Conservation (phyloP, 1,284 basidiomycete genomes). For the Cystobasidium pallidum region DNA sequence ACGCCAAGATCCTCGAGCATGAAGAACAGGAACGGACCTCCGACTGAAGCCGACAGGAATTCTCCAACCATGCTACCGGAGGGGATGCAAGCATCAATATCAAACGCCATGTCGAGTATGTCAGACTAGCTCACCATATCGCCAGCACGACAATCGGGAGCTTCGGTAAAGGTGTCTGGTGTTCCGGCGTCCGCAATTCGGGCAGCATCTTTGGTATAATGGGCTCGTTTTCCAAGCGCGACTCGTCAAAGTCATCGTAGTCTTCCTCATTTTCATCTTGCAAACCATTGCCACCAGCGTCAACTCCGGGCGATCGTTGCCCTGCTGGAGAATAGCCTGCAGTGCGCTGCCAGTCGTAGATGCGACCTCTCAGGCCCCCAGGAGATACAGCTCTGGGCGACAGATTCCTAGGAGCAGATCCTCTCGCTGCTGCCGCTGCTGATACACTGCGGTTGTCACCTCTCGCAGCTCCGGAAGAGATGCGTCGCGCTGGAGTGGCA, state of each 20-base stretch:
- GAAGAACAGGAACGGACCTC: constrained; percentile 74
- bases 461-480: constrained; percentile 5
- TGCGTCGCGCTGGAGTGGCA: constrained; percentile 11
- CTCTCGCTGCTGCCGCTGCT: constrained; percentile 9
- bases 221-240: constrained; percentile 18
- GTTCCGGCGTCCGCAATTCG: constrained; percentile 38
- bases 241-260: constrained; percentile 5
- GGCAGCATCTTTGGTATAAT: constrained; percentile 43
- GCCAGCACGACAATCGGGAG: constrained; percentile 88
- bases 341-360: constrained; percentile 36
- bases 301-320: constrained; percentile 12
- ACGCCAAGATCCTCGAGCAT: constrained; percentile 85
- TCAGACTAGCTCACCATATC: constrained; percentile 58
- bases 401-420: neutral
- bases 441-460: constrained; percentile 7
- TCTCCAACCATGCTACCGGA: constrained; percentile 78
- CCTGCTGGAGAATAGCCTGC: constrained; percentile 10
- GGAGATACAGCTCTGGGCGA: constrained; percentile 5
- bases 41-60: constrained; percentile 72
- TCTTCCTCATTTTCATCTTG: constrained; percentile 3
- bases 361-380: constrained; percentile 31
- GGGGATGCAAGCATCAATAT: neutral
- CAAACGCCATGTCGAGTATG: neutral
- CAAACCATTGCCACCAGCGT: neutral
- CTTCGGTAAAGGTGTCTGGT: constrained; percentile 74